Base-by-base conservation (phyloP, 192 early-diverging fungal genomes). In the Haplosporangium gracile region DNA sequence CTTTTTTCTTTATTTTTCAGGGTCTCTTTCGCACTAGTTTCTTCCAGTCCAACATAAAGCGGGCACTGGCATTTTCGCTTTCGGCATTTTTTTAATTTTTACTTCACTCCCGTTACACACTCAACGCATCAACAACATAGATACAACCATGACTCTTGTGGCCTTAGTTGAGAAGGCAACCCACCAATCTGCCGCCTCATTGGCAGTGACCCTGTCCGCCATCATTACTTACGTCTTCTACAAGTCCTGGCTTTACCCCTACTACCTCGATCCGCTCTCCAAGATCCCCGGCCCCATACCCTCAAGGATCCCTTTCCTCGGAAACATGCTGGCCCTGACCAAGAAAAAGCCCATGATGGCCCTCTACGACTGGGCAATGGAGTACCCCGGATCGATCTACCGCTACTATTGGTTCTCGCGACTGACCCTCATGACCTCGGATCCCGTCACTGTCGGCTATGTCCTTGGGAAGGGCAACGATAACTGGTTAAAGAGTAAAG, bases 251-350 rank as follows among this genome's bases (percentile, higher is more conserved):
- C 68, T 85, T 10, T 76, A 85, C 51, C 83, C 83, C 3, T 72
- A 75, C 24, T 32, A 79, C 45, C 77, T 85, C 26, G 83, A 79
- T 76, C 83, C 83, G 1, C 70, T 85, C 22, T 43, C 77, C 13
- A 68, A 70, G 26, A 43, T 85, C 55, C 68, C 51, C 2, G 83
- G 83, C 22, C 83, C 83, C 5, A 55, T 3, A 0, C 78, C 83
- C 15, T 85, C 83, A 42, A 65, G 47, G 68, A 80, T 85, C 24
- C 77, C 77, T 0, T 78, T 90, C 70, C 80, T 91, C 29, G 90
- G 90, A 43, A 91, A 91, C 57, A 91, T 91, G 90, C 79, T 90
- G 6, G 89, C 76, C 34, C 55, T 91, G 34, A 91, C 89, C 9
- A 76, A 68, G 39, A 85, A 85, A 38, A 80, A 80, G 68, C 78